Conservation (phyloP, 129 eudicot genomes). For the Sambucus nigra region DNA sequence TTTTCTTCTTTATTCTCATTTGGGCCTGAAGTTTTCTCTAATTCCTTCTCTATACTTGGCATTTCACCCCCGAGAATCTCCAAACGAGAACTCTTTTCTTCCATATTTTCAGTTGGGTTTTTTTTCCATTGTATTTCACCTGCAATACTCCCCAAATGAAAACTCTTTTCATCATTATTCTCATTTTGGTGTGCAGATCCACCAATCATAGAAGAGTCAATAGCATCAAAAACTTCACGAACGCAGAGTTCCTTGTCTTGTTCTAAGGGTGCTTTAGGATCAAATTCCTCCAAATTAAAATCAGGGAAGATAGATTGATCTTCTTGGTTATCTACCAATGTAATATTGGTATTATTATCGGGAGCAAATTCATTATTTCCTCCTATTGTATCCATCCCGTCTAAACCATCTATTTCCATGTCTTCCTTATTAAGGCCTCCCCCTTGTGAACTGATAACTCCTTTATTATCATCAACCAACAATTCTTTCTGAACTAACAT, state of each 20-base stretch:
- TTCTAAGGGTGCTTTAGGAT: neutral
- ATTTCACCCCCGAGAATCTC: too few relatives aligned
- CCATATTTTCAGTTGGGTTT: too few relatives aligned
- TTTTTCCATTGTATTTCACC: too few relatives aligned
- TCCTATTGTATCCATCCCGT: too few relatives aligned
- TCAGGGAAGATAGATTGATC: slow-evolving; percentile 14
- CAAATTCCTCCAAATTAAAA: slow-evolving; percentile 15
- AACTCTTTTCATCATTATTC: neutral
- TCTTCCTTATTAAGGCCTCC: slow-evolving; percentile 9
- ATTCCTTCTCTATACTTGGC: too few relatives aligned
- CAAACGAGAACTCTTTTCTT: too few relatives aligned
- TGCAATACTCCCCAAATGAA: neutral
- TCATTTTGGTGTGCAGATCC: slow-evolving; percentile 9
- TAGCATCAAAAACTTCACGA: slow-evolving; percentile 9
- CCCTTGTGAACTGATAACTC: slow-evolving; percentile 13
- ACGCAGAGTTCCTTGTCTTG: slow-evolving; percentile 6
- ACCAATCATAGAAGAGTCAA: slow-evolving; percentile 8
- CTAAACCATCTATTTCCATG: too few relatives aligned
- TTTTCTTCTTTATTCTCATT: too few relatives aligned
- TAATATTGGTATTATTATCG: neutral
- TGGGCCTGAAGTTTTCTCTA: too few relatives aligned
- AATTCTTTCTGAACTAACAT: slow-evolving; percentile 16
- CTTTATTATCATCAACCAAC: slow-evolving; percentile 15
- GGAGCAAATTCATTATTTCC: slow-evolving; percentile 14
- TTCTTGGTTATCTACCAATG: slow-evolving; percentile 8